Evolutionary conservation across 2,329 filamentous ascomycete genomes (phyloP), one percentile per base, ranked within the genome.

Genomic region (Cercospora brassicicola): DNA sequence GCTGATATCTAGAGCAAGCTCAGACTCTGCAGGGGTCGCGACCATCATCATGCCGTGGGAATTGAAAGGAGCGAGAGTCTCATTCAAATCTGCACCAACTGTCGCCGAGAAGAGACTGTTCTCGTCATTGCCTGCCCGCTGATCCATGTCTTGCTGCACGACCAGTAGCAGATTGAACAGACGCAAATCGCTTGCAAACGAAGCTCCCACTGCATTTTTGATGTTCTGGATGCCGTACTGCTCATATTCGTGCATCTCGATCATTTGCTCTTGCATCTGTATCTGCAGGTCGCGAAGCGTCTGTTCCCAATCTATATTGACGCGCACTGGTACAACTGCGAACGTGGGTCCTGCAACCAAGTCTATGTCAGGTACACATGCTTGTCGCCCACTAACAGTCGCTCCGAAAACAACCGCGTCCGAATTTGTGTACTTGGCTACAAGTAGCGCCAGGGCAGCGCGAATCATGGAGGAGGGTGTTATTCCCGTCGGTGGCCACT

Each of bases 121-220:
- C 33, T 36, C 33, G 11, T 36, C 33, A 15, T 13, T 36, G 10
- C 33, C 33, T 36, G 33, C 33, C 33, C 11, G 33, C 33, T 36
- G 33, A 36, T 36, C 33, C 33, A 36, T 36, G 10, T 36, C 33
- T 33, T 65, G 15, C 39, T 55, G 36, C 26, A 88, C 81, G 0
- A 87, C 84, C 1, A 88, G 77, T 5, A 86, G 82, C 0, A 85
- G 86, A n/a, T 84, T 83, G 62, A 88, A 81, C 68, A 87, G 83
- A 71, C 86, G 87, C 1, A 85, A 85, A 10, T 61, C 31, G 18
- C 33, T 28, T 26, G 42, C 30, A 18, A 45, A 53, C 5, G 51
- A 20, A n/a, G 11, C n/a, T 15, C 13, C 60, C 20, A 33, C 20
- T 2, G 63, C 26, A 6, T 53, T 30, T 4, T 6, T 15, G 13